Evolutionary conservation across 2,329 filamentous ascomycete species (phyloP).

Genomic region (Calonectria leucothoes): DNA sequence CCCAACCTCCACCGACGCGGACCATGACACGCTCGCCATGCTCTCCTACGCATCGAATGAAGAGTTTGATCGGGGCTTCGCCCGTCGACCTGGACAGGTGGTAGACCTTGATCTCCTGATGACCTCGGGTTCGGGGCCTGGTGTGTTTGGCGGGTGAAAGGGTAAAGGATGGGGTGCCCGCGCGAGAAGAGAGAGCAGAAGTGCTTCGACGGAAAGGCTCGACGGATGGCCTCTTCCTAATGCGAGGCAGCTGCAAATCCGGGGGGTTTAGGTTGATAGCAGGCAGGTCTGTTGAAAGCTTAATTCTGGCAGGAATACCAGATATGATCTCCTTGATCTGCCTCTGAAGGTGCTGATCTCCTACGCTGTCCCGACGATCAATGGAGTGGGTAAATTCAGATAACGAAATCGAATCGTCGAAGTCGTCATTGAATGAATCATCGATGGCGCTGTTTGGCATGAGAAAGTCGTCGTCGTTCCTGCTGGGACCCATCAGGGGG

Average conservation of each 20-base stretch:
- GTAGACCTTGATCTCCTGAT: slow-evolving; percentile 89
- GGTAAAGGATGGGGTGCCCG: slow-evolving; percentile 75
- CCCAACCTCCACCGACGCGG: slow-evolving; percentile 97
- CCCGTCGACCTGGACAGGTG: slow-evolving; percentile 88
- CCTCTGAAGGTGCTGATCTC: slow-evolving; percentile 78
- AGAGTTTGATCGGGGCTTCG: slow-evolving; percentile 91
- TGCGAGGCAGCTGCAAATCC: slow-evolving; percentile 63
- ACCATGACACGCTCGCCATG: slow-evolving; percentile 96
- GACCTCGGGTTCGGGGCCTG: slow-evolving; percentile 62
- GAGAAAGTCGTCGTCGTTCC: slow-evolving; percentile 53
- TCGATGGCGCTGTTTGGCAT: slow-evolving; percentile 55
- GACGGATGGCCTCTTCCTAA: slow-evolving; percentile 56
- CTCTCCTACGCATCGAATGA: slow-evolving; percentile 92
- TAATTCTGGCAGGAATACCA: slow-evolving; percentile 83
- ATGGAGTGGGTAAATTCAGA: slow-evolving; percentile 43
- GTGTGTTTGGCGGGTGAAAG: slow-evolving; percentile 72
- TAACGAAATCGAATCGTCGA: slow-evolving; percentile 54
- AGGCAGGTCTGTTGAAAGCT: slow-evolving; percentile 69
- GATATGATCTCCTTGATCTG: slow-evolving; percentile 85
- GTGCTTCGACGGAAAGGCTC: slow-evolving; percentile 59
- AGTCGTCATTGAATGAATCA: slow-evolving; percentile 59
- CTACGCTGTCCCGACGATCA: slow-evolving; percentile 49
- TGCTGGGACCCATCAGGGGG: slow-evolving; percentile 56
- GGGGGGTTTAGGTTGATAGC: slow-evolving; percentile 68
- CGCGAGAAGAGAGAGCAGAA: slow-evolving; percentile 65